phyloP scores from a whole-genome alignment of 352 stramenopile species.

The Blastocystis sp. region DNA sequence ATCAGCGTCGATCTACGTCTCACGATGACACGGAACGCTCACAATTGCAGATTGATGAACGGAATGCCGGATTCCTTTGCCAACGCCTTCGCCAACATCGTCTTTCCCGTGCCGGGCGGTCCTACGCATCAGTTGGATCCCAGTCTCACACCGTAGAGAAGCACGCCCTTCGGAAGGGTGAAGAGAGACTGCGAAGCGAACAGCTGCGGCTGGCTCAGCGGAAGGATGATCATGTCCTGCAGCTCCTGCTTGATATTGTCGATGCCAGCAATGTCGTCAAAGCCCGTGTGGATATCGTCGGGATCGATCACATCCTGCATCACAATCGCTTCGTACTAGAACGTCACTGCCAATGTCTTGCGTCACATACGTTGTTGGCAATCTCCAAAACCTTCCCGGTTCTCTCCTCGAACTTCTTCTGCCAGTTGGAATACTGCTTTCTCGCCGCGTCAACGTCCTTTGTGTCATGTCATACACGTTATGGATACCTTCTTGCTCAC shows the following conservation, averaged over 20 bases:
- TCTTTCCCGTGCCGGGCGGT: constrained; percentile 89
- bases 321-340: constrained; percentile 72
- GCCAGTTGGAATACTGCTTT: constrained; percentile 56
- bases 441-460: constrained; percentile 67
- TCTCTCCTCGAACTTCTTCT: constrained; percentile 46
- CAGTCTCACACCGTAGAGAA: constrained; percentile 79
- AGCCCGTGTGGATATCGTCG: constrained; percentile 86
- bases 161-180: constrained; percentile 85
- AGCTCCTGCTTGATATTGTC: constrained; percentile 82
- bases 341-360: too few relatives aligned
- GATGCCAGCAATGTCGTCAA: constrained; percentile 97
- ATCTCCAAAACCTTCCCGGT: constrained; percentile 21
- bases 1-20: constrained; percentile 65
- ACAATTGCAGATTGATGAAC: constrained; percentile 76
- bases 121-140: constrained; percentile 77
- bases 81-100: constrained; percentile 88
- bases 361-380: constrained; percentile 30
- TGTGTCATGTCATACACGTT: background rate
- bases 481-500: constrained; percentile 41
- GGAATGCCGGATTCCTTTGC: constrained; percentile 82
- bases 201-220: constrained; percentile 84
- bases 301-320: constrained; percentile 74
- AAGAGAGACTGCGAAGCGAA: constrained; percentile 82
- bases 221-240: constrained; percentile 81
- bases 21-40: background rate